phyloP scores from a whole-genome alignment of 129 eudicot genomes.

The Escallonia rubra region DNA sequence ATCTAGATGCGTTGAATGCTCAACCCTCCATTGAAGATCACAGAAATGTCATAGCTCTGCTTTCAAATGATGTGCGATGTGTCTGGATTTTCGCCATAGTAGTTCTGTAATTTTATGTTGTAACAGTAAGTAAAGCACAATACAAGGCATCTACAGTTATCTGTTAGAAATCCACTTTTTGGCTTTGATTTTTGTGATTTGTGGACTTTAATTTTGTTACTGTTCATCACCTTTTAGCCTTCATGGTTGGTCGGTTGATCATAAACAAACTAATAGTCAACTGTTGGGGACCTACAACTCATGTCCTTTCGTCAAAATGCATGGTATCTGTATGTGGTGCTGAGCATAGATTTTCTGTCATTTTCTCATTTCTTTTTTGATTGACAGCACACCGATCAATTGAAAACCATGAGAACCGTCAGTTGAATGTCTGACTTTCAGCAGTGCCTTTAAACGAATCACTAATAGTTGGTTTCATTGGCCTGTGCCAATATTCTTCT shows the following conservation, averaged over 20 bases:
- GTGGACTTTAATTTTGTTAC: no score
- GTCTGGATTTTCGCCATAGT: no score
- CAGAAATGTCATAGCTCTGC: no score
- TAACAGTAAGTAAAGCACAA: no score
- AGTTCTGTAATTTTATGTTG: no score
- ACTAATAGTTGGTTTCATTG: background rate
- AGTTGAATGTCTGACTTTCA: constrained; percentile 4
- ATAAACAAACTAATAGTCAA: constrained; percentile 13
- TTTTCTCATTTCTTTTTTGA: background rate
- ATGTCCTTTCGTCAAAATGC: background rate
- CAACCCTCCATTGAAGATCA: background rate
- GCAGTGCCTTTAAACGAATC: background rate
- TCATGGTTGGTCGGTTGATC: background rate
- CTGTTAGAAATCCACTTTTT: no score
- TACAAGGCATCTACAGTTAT: no score
- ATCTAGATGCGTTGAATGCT: background rate
- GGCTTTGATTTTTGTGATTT: no score
- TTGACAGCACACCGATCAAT: constrained; percentile 8
- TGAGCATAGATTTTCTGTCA: constrained; percentile 1
- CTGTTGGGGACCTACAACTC: constrained; percentile 13
- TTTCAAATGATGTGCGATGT: no score
- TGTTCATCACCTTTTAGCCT: background rate
- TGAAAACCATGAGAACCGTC: background rate
- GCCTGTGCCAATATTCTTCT: constrained; percentile 3
- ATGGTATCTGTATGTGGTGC: constrained; percentile 7